Percentiles rank a stretch among this genome's conserved stretches.
These are phyloP conservation scores for Kuraishia ogatae DNA, from an alignment of 805 yeast species.

Conservation along the genomic window DNA sequence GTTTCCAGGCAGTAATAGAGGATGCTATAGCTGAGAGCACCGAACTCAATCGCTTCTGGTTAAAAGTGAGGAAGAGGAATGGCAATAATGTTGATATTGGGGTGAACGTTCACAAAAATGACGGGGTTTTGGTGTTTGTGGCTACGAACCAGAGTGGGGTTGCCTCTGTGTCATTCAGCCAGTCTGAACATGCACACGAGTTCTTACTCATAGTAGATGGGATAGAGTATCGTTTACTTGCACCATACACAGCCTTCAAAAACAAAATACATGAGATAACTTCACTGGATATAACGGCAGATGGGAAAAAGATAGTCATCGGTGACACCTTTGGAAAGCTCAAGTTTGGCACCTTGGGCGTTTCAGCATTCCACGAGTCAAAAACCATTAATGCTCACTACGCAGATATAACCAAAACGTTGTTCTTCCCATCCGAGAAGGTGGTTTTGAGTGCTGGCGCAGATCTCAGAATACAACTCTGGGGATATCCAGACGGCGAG, in stretches of 20 bases:
- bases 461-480: conserved; percentile 52
- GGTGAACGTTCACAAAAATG: not conserved
- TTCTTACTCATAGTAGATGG: not conserved
- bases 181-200: not conserved
- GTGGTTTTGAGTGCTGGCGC: conserved; percentile 51
- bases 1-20: not conserved
- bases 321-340: conserved; percentile 13
- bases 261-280: not conserved
- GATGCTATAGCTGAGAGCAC: not conserved
- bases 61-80: not conserved
- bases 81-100: not conserved
- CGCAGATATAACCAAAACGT: conserved; percentile 31
- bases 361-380: not conserved
- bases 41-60: not conserved
- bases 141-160: not conserved
- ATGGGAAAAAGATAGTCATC: conserved; percentile 3
- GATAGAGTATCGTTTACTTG: not conserved
- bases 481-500: conserved; percentile 43
- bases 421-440: conserved; percentile 56
- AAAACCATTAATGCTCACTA: conserved; percentile 38
- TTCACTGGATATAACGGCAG: not conserved
- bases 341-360: conserved; percentile 4
- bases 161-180: not conserved
- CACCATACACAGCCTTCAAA: not conserved
- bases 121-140: not conserved